phyloP scores from a whole-genome alignment of 2,329 filamentous ascomycete species.

The Aspergillus latus region DNA sequence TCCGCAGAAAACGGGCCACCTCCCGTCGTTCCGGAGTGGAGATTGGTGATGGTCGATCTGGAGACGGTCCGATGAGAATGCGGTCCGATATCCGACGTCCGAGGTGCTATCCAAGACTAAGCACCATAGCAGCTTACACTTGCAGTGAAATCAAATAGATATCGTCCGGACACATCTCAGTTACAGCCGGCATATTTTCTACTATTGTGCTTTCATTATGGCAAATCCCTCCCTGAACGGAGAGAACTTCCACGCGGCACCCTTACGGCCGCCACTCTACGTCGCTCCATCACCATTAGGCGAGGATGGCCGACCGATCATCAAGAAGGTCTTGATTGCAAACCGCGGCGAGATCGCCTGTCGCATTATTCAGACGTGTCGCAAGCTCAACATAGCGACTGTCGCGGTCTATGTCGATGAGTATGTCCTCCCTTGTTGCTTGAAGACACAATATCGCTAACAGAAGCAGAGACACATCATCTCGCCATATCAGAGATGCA shows the following conservation, averaged over 20 bases:
- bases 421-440: constrained; percentile 2
- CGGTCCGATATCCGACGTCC: constrained; percentile 5
- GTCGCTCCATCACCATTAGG: neutral
- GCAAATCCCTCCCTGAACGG: neutral
- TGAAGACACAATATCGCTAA: neutral
- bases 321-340: constrained; percentile 10
- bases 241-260: neutral
- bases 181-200: too few relatives aligned
- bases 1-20: neutral
- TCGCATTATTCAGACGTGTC: constrained; percentile 28
- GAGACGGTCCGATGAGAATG: neutral
- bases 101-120: too few relatives aligned
- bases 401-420: constrained; percentile 25
- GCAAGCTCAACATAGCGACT: constrained; percentile 23
- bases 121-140: too few relatives aligned
- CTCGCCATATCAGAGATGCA: constrained; percentile 32
- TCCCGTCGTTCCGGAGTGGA: neutral
- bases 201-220: neutral
- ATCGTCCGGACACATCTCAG: too few relatives aligned
- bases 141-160: too few relatives aligned
- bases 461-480: constrained; percentile 27
- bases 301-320: neutral
- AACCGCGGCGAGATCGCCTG: constrained; percentile 31
- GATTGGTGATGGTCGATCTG: neutral
- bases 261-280: neutral